Evolutionary conservation across 306 rosid genomes (phyloP).

Genomic region (Benincasa hispida): DNA sequence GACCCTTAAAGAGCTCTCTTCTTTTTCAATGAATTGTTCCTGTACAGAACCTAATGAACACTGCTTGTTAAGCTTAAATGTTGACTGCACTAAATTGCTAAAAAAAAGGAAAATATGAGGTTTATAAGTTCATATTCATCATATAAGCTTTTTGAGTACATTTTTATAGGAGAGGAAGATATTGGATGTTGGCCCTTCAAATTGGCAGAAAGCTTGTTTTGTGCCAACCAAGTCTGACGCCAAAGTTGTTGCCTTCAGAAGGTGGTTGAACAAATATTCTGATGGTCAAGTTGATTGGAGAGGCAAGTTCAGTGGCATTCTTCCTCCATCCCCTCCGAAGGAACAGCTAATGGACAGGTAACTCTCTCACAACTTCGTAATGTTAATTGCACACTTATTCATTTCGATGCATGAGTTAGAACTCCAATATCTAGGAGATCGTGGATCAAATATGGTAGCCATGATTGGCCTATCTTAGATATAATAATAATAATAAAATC

Average conservation of each 20-base stretch:
- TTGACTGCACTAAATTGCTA: neutral
- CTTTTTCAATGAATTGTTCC: neutral
- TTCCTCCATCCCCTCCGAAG: conserved; percentile 72
- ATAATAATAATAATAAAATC: neutral
- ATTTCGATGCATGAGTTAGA: neutral
- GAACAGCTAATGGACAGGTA: conserved; percentile 89
- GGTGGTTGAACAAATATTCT: conserved; percentile 71
- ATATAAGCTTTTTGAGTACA: neutral
- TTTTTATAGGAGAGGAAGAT: conserved; percentile 49
- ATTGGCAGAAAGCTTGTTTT: conserved; percentile 84
- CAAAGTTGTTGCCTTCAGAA: conserved; percentile 63
- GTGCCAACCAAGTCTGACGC: conserved; percentile 88
- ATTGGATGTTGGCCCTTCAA: conserved; percentile 41
- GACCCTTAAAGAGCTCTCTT: neutral
- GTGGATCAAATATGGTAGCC: neutral
- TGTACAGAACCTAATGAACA: no score
- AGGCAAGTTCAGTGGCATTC: conserved; percentile 53
- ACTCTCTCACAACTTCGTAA: neutral
- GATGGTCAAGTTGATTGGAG: conserved; percentile 84
- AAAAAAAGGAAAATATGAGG: neutral
- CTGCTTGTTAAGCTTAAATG: neutral
- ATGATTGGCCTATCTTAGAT: neutral
- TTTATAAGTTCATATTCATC: neutral
- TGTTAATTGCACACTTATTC: neutral
- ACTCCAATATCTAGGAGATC: neutral